Evolutionary conservation across 2,329 filamentous ascomycete species (phyloP), one percentile per base, ranked within the genome.

Genomic region (Microsporum canis): DNA sequence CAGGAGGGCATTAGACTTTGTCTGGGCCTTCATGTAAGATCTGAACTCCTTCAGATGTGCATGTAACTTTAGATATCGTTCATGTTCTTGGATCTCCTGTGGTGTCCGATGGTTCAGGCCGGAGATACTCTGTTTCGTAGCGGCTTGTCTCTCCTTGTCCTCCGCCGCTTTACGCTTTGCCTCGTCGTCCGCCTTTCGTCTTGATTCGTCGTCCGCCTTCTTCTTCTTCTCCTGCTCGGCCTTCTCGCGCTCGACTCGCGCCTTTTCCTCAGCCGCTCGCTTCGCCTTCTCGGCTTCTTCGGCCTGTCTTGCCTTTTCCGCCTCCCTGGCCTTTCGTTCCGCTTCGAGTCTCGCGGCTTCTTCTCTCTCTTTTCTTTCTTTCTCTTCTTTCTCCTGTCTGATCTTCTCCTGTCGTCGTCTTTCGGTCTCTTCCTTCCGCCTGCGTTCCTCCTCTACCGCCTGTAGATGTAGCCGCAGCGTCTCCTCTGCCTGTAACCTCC

Each of bases 11-110:
- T 86, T 82, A 27, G 77, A 75, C 67, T 84, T 83, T 3, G 78
- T 78, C 66, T 85, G 78, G 3, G 79, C 74, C 1, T 70, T 68
- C 59, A 88, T 74, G 39, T 80, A 78, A 62, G 82, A 71, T 12
- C 83, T 77, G 65, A 85, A 72, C 5, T 76, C 69, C 69, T 86
- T 95, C 29, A 95, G 78, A 45, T 82, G 83, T 63, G 83, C 78
- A 69, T 92, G 88, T 31, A 94, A 72, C 27, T 77, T 73, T 1
- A 80, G 68, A 66, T 83, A 84, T 34, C 75, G 75, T 29, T 73
- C 64, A 43, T 82, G 80, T 23, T 75, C 69, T 5, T 71, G 70
- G 61, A 79, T 71, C 38, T 75, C 72, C 39, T 77, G 67, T 2
- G 70, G 63, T 1, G 71, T 71, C 33, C 71, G 66, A 17, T 66